Evolutionary conservation across 495 filamentous ascomycete genomes (phyloP).

Genomic region (Neurospora sp.): DNA sequence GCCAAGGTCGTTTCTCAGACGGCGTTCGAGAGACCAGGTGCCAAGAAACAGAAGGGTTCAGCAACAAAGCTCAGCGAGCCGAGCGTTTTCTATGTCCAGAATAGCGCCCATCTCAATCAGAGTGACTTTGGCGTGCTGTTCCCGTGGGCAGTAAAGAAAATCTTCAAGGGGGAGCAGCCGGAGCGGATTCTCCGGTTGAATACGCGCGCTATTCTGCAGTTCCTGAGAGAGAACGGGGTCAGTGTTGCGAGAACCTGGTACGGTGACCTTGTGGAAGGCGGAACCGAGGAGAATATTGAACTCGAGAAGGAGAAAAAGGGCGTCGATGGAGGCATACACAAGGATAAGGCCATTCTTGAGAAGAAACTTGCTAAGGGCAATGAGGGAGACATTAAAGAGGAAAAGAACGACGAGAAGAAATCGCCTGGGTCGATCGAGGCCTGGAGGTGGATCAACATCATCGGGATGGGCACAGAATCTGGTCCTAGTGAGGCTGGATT

Average conservation of each 20-base stretch:
- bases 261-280: slow-evolving; percentile 37
- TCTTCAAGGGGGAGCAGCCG: slow-evolving; percentile 51
- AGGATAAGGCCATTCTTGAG: slow-evolving; percentile 31
- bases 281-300: slow-evolving; percentile 10
- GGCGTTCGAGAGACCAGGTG: neutral
- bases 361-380: neutral
- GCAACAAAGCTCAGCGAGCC: slow-evolving; percentile 25
- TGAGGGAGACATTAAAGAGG: neutral
- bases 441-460: slow-evolving; percentile 33
- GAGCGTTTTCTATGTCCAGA: slow-evolving; percentile 51
- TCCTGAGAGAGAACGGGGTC: slow-evolving; percentile 41
- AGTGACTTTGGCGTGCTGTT: slow-evolving; percentile 73
- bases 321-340: slow-evolving; percentile 9
- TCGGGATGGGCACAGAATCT: slow-evolving; percentile 28
- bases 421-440: slow-evolving; percentile 6
- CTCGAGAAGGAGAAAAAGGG: slow-evolving; percentile 1
- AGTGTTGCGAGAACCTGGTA: slow-evolving; percentile 41
- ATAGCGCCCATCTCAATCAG: slow-evolving; percentile 61
- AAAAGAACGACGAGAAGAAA: slow-evolving; percentile 9
- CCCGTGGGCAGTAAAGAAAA: slow-evolving; percentile 49
- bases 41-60: neutral
- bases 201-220: slow-evolving; percentile 49
- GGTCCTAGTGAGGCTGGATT: slow-evolving; percentile 15
- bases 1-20: slow-evolving; percentile 14
- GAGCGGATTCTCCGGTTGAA: slow-evolving; percentile 55